Percentiles rank a stretch among this genome's conserved stretches.
These are phyloP conservation scores for Cutaneotrichosporon arboriforme DNA, from an alignment of 1,284 basidiomycete species.

Conservation along the genomic window DNA sequence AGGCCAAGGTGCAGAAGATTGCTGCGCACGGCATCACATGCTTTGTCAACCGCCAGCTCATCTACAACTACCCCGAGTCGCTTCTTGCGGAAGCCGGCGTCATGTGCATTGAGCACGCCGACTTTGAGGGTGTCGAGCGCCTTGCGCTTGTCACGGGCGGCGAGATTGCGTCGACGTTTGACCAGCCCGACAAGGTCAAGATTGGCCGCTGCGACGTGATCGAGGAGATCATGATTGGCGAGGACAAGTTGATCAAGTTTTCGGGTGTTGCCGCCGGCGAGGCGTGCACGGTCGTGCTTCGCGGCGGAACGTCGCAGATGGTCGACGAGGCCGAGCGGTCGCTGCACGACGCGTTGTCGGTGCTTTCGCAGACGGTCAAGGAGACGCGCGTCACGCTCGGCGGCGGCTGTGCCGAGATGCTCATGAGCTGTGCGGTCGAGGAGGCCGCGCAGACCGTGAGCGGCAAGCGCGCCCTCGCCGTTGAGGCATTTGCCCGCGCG, in stretches of 20 bases:
- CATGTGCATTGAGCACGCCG: slow-evolving; percentile 95
- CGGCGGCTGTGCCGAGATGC: slow-evolving; percentile 96
- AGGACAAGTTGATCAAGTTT: slow-evolving; percentile 99
- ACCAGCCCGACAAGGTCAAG: slow-evolving; percentile 86
- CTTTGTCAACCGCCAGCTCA: slow-evolving; percentile 97
- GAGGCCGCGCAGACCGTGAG: slow-evolving; percentile 76
- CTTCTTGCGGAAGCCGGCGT: slow-evolving; percentile 90
- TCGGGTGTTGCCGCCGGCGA: slow-evolving; percentile 96
- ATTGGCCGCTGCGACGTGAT: slow-evolving; percentile 91
- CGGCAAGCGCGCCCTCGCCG: slow-evolving; percentile 94
- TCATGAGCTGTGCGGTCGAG: slow-evolving; percentile 92
- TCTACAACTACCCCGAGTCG: slow-evolving; percentile 99
- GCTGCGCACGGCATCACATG: slow-evolving; percentile 93
- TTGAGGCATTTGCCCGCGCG: slow-evolving; percentile 83
- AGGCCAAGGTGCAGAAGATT: slow-evolving; percentile 92
- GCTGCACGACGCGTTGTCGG: slow-evolving; percentile 93
- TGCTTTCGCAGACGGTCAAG: slow-evolving; percentile 94
- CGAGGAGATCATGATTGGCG: slow-evolving; percentile 98
- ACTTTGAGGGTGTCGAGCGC: slow-evolving; percentile 98
- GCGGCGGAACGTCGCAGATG: slow-evolving; percentile 97
- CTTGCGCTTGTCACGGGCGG: slow-evolving; percentile 94
- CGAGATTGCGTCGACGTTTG: slow-evolving; percentile 95
- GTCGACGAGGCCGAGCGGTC: slow-evolving; percentile 98
- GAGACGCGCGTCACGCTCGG: slow-evolving; percentile 92
- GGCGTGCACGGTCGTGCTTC: slow-evolving; percentile 97